Percentiles rank a stretch among this genome's conserved stretches.
phyloP scores from a whole-genome alignment of 2,329 filamentous ascomycete species.

The Alternaria gaisen region DNA sequence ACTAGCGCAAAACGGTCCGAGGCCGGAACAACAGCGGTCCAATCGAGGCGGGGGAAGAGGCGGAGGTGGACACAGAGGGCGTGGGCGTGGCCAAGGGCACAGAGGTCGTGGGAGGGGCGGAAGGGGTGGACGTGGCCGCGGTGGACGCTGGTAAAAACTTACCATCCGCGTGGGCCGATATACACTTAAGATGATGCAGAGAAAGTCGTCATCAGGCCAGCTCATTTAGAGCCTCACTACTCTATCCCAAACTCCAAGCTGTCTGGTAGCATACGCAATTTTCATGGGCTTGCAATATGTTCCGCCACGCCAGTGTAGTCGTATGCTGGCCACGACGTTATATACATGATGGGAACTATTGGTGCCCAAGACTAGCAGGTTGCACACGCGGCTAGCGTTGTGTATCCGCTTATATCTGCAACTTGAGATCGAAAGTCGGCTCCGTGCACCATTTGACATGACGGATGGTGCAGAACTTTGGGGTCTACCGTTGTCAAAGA shows the following conservation, averaged over 20 bases:
- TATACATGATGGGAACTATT: slow-evolving; percentile 17
- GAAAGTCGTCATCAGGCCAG: neutral
- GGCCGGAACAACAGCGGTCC: slow-evolving; percentile 36
- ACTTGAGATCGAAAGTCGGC: slow-evolving; percentile 11
- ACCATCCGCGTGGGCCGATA: slow-evolving; percentile 4
- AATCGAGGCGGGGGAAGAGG: slow-evolving; percentile 40
- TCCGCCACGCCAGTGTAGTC: neutral
- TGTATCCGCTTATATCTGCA: slow-evolving; percentile 15
- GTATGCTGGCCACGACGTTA: slow-evolving; percentile 7
- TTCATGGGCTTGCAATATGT: slow-evolving; percentile 1
- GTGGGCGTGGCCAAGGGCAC: slow-evolving; percentile 34
- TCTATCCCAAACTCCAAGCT: neutral
- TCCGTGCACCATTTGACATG: slow-evolving; percentile 28
- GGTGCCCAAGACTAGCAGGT: slow-evolving; percentile 15
- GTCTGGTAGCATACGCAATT: neutral
- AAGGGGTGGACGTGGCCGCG: slow-evolving; percentile 36
- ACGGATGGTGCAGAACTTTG: slow-evolving; percentile 24
- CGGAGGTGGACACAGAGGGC: slow-evolving; percentile 41
- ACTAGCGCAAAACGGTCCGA: slow-evolving; percentile 43
- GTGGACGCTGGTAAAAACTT: slow-evolving; percentile 35
- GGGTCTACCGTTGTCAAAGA: slow-evolving; percentile 21
- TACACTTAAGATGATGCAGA: slow-evolving; percentile 1
- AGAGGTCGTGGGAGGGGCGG: slow-evolving; percentile 21
- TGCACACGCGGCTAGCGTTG: slow-evolving; percentile 30
- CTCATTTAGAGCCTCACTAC: neutral